A percentile compares a stretch with the other conserved stretches of the same genome.
phyloP scores from a whole-genome alignment of 306 rosid species.

The barrel medic (Medicago truncatula) region MtrunA17r5.0-ANR NC_053048.1:43619501-43620000 shows the following conservation, averaged over 20 bases:
- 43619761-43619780: slow-evolving; percentile 93
- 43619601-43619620: slow-evolving; percentile 10
- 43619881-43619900: slow-evolving; percentile 85
- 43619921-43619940: slow-evolving; percentile 53
- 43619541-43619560: slow-evolving; percentile 95
- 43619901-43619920: slow-evolving; percentile 80
- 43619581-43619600: slow-evolving; percentile 22
- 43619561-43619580: slow-evolving; percentile 52
- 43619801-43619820: slow-evolving; percentile 98
- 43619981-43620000: slow-evolving; percentile 27
- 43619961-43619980: slow-evolving; percentile 17
- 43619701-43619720: slow-evolving; percentile 10
- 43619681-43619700: slow-evolving; percentile 16
- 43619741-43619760: slow-evolving; percentile 58
- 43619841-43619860: slow-evolving; percentile 93
- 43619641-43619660: slow-evolving; percentile 25
- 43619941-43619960: slow-evolving; percentile 18
- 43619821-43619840: slow-evolving; percentile 99
- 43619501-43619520: slow-evolving; percentile 99
- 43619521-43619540: slow-evolving; percentile 79
- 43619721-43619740: slow-evolving; percentile 20
- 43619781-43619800: slow-evolving; percentile 84
- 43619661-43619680: slow-evolving; percentile 7
- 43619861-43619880: slow-evolving; percentile 80
- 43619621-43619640: slow-evolving; percentile 5